phyloP scores from a whole-genome alignment of 345 rosid genomes.

The Rhizophora mangle region DNA sequence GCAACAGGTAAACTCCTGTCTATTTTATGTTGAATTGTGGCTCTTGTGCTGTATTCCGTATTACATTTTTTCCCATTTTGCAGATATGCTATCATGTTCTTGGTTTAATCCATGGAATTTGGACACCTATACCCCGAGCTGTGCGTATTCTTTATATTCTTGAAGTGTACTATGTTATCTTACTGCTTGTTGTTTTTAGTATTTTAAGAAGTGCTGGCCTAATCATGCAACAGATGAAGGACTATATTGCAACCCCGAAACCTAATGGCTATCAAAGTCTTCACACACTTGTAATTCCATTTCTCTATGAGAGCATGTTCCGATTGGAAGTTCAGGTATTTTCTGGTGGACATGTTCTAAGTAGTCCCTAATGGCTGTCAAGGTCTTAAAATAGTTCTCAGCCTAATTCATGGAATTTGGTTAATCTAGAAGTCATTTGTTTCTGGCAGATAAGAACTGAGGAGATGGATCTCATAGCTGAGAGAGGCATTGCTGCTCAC shows the following conservation, averaged over 20 bases:
- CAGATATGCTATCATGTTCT: slow-evolving; percentile 99
- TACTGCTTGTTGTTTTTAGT: neutral
- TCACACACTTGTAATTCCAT: slow-evolving; percentile 85
- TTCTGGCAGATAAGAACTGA: slow-evolving; percentile 85
- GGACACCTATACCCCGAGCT: slow-evolving; percentile 95
- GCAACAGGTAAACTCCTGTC: slow-evolving; percentile 64
- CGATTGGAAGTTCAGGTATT: slow-evolving; percentile 85
- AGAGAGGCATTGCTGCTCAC: slow-evolving; percentile 97
- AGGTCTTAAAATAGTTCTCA: neutral
- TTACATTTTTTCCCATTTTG: slow-evolving; percentile 28
- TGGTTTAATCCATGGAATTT: slow-evolving; percentile 92
- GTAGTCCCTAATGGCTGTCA: neutral
- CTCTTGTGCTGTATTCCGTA: slow-evolving; percentile 10
- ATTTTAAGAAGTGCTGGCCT: neutral
- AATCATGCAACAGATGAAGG: slow-evolving; percentile 55
- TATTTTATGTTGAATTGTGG: slow-evolving; percentile 18
- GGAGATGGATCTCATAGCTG: slow-evolving; percentile 96
- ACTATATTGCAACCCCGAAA: slow-evolving; percentile 81
- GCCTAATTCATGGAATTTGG: neutral
- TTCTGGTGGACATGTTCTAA: neutral
- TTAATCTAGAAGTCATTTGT: neutral
- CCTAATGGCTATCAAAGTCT: slow-evolving; percentile 99
- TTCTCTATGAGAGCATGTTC: slow-evolving; percentile 87
- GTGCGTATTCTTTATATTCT: slow-evolving; percentile 38
- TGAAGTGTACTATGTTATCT: neutral